Percentiles rank a stretch among this genome's conserved stretches.
Evolutionary conservation across 2,329 filamentous ascomycete genomes (phyloP).

Genomic region (Penicillium polonicum): DNA sequence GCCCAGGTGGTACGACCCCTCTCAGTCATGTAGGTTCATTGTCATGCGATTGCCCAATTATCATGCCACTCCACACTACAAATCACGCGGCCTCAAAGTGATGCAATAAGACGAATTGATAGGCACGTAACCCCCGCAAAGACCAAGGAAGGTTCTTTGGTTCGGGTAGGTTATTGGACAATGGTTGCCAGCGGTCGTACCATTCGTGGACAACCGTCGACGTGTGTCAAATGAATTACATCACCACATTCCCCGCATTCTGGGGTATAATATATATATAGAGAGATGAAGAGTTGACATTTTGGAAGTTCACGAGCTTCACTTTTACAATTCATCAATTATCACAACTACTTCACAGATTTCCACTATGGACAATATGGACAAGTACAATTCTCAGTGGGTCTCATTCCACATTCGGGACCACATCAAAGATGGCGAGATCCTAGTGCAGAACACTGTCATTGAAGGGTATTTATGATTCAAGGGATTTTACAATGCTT

Average conservation of each 20-base stretch:
- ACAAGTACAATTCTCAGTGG: constrained; percentile 32
- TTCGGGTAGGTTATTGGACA: neutral
- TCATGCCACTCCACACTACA: neutral
- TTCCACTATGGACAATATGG: constrained; percentile 5
- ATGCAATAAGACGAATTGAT: neutral
- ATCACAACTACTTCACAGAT: neutral
- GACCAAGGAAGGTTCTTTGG: neutral
- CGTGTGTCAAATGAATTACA: constrained; percentile 6
- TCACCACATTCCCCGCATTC: constrained; percentile 5
- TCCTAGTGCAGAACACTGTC: constrained; percentile 29
- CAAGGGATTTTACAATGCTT: neutral
- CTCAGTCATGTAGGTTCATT: neutral
- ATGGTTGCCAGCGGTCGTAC: neutral
- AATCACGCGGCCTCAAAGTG: neutral
- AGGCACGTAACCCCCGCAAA: neutral
- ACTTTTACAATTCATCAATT: neutral
- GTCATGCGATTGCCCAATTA: constrained; percentile 1
- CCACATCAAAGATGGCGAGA: constrained; percentile 27
- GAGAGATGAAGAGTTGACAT: neutral
- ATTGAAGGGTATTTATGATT: constrained; percentile 27
- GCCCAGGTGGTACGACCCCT: neutral
- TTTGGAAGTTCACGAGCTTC: neutral
- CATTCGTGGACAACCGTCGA: neutral
- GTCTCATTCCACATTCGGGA: constrained; percentile 32
- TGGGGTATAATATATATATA: constrained; percentile 1